phyloP scores from a whole-genome alignment of 768 basidiomycete species.

The Leccinum longicurvipes region DNA sequence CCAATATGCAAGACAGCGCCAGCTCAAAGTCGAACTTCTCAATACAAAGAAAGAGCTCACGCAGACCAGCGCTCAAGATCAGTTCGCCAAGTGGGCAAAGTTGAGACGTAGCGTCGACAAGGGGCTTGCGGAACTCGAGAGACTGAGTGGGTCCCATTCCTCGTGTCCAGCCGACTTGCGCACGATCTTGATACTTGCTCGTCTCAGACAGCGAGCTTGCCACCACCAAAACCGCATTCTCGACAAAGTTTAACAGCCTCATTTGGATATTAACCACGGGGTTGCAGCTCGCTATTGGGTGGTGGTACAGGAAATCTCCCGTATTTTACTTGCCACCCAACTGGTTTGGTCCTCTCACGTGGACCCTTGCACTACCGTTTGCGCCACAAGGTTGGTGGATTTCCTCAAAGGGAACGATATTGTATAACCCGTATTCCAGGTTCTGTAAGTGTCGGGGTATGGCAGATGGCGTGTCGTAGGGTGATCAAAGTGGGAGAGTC shows the following conservation, averaged over 20 bases:
- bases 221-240: constrained; percentile 57
- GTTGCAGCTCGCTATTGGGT: constrained; percentile 76
- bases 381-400: constrained; percentile 71
- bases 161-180: not conserved
- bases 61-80: constrained; percentile 91
- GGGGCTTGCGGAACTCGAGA: constrained; percentile 85
- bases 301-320: constrained; percentile 88
- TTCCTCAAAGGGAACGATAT: not conserved
- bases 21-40: constrained; percentile 79
- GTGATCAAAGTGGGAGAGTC: constrained; percentile 78
- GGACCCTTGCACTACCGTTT: constrained; percentile 89
- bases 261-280: constrained; percentile 90
- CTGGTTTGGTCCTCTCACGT: constrained; percentile 86
- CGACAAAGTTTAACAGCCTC: constrained; percentile 64
- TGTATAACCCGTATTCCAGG: constrained; percentile 42
- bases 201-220: constrained; percentile 63
- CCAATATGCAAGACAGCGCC: constrained; percentile 54
- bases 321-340: constrained; percentile 91
- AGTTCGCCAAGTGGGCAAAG: constrained; percentile 99
- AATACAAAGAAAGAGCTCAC: constrained; percentile 79
- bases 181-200: constrained; percentile 2
- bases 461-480: constrained; percentile 92
- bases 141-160: constrained; percentile 66
- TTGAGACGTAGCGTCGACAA: constrained; percentile 88
- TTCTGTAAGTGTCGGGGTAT: constrained; percentile 88